Percentiles rank a stretch among this genome's conserved stretches.
These are phyloP conservation scores for Metschnikowia borealis DNA, from an alignment of 805 yeast species.

Conservation along the genomic window DNA sequence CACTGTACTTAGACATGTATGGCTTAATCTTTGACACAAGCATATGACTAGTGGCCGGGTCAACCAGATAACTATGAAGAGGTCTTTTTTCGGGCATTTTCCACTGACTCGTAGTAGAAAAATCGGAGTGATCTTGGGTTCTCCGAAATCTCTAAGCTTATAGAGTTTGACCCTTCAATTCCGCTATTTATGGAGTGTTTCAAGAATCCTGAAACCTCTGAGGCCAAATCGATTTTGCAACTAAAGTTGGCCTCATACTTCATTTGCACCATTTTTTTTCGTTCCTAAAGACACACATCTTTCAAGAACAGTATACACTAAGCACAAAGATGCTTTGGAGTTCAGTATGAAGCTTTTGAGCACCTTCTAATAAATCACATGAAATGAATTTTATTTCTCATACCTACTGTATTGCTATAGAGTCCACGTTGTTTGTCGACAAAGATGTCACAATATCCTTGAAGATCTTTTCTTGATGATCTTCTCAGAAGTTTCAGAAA, in stretches of 20 bases:
- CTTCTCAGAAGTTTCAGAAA: slow-evolving; percentile 80
- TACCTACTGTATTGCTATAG: slow-evolving; percentile 74
- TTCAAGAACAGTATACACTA: not conserved
- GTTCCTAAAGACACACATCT: slow-evolving; percentile 6
- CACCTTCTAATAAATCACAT: slow-evolving; percentile 3
- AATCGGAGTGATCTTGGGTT: no score
- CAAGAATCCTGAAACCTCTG: not conserved
- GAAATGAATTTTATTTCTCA: not conserved
- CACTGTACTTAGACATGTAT: not conserved
- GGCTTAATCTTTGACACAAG: not conserved
- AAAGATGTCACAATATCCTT: slow-evolving; percentile 89
- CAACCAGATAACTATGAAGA: not conserved
- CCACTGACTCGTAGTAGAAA: no score
- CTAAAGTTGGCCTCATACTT: slow-evolving; percentile 14
- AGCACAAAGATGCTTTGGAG: slow-evolving; percentile 8
- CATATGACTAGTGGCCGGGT: not conserved
- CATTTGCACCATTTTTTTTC: slow-evolving; percentile 9
- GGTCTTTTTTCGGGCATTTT: not conserved
- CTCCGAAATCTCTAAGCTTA: slow-evolving; percentile 9
- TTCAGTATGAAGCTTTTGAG: slow-evolving; percentile 9
- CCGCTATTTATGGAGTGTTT: slow-evolving; percentile 10
- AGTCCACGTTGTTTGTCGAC: slow-evolving; percentile 83
- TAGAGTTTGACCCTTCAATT: slow-evolving; percentile 10
- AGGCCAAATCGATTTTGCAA: slow-evolving; percentile 6
- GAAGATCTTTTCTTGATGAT: slow-evolving; percentile 76